Evolutionary conservation across 345 rosid species (phyloP), one percentile per base, ranked within the genome.

Genomic region (Acer campestre): DNA sequence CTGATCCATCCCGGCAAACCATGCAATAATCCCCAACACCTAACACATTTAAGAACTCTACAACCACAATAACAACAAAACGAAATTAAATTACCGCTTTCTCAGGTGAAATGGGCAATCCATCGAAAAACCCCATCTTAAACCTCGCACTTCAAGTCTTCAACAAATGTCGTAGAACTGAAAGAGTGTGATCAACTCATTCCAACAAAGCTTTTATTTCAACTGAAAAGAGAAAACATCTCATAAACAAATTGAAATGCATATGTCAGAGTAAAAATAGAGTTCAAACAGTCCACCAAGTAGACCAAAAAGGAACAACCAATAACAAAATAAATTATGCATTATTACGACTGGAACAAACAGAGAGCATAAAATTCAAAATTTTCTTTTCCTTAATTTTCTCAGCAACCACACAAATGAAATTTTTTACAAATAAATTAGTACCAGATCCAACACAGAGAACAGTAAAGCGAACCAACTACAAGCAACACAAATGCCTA

Each of bases 31-130:
- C 64, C 55, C 44, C 67, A 62, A 22, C 48, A 7, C 17, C 49
- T 51, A 29, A 46, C 10, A 35, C 10, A 10, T 9, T 40, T 48
- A 22, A 59, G 16, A 51, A 17, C 3, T 20, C 27, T 53, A 20
- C n/a, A 72, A 76, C n/a, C 35, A 2, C 38, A 27, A 31, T 46
- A 31, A 78, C 46, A 4, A 25, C 63, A 38, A 80, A 31, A 53
- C 53, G 38, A 31, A 77, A 25, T 71, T 67, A 75, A 79, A 88
- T 83, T 82, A 96, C 99, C 69, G 86, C 87, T 85, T 96, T 96
- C 49, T 94, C 95, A 10, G 88, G 88, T 73, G 97, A 93, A 73
- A 96, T 90, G 17, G 97, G 99, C 90, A 96, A 84, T 82, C 94
- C 97, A 82, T 92, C 91, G 61, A 96, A 94, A 76, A 92, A 78